These are phyloP conservation scores for Tricholoma saponaceum DNA, from an alignment of 768 basidiomycete genomes.

Conservation along the genomic window DNA sequence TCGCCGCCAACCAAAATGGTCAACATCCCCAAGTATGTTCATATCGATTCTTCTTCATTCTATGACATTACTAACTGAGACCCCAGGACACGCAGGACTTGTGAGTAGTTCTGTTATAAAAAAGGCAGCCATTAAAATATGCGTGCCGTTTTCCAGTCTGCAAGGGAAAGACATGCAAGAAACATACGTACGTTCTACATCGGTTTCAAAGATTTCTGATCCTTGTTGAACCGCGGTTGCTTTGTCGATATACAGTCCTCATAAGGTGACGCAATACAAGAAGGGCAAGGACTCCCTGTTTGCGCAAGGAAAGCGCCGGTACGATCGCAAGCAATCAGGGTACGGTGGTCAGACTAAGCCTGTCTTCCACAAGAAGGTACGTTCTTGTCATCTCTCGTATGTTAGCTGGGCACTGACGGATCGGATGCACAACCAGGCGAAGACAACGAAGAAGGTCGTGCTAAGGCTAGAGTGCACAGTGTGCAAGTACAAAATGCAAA, in stretches of 20 bases:
- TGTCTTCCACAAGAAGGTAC: constrained; percentile 99
- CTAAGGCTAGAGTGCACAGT: constrained; percentile 95
- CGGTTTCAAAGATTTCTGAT: neutral
- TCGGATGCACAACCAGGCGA: constrained; percentile 52
- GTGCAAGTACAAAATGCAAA: constrained; percentile 98
- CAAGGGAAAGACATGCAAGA: constrained; percentile 96
- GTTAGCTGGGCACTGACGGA: neutral
- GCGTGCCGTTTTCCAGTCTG: constrained; percentile 51
- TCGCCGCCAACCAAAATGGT: constrained; percentile 69
- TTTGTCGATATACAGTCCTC: constrained; percentile 54
- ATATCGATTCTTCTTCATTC: neutral
- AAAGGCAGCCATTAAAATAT: constrained; percentile 4
- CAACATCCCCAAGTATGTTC: constrained; percentile 88
- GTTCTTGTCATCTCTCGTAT: constrained; percentile 11
- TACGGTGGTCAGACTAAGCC: constrained; percentile 99
- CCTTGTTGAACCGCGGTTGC: neutral
- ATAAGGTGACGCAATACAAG: constrained; percentile 99
- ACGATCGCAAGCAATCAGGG: constrained; percentile 97
- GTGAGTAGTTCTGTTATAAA: constrained; percentile 49
- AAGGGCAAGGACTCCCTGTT: constrained; percentile 98
- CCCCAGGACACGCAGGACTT: constrained; percentile 87
- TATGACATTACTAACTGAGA: constrained; percentile 11
- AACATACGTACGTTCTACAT: constrained; percentile 77
- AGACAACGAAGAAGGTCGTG: constrained; percentile 99
- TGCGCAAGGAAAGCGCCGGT: constrained; percentile 99